Evolutionary conservation across 495 filamentous ascomycete species (phyloP).

Genomic region (Apiosordaria backusii): DNA sequence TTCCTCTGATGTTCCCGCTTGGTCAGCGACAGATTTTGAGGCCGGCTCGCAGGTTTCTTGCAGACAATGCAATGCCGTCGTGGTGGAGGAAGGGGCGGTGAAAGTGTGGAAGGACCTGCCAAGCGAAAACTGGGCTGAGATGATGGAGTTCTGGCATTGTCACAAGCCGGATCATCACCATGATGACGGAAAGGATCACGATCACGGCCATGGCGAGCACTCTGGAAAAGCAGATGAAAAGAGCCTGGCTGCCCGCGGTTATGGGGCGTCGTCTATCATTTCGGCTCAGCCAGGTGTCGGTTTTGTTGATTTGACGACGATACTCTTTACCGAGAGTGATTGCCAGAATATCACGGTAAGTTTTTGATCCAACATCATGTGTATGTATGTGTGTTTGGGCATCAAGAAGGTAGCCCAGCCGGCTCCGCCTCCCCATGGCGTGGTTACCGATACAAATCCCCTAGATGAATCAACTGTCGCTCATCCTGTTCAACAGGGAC

Average conservation of each 20-base stretch:
- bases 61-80: slow-evolving; percentile 49
- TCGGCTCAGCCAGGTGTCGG: slow-evolving; percentile 60
- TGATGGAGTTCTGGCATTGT: slow-evolving; percentile 99
- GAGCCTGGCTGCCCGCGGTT: slow-evolving; percentile 60
- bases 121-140: slow-evolving; percentile 96
- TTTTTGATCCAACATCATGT: slow-evolving; percentile 9
- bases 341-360: slow-evolving; percentile 64
- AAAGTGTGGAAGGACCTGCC: slow-evolving; percentile 89
- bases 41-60: slow-evolving; percentile 58
- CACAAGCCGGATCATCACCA: slow-evolving; percentile 66
- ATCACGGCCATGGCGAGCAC: slow-evolving; percentile 22
- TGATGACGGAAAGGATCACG: slow-evolving; percentile 35
- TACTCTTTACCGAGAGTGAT: slow-evolving; percentile 64
- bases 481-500: slow-evolving; percentile 32
- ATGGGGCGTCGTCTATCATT: slow-evolving; percentile 69
- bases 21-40: slow-evolving; percentile 66
- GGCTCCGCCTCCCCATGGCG: slow-evolving; percentile 52
- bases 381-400: slow-evolving; percentile 45
- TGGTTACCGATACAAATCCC: slow-evolving; percentile 91
- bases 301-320: slow-evolving; percentile 74
- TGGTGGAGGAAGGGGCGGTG: slow-evolving; percentile 45
- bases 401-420: slow-evolving; percentile 84
- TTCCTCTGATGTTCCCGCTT: slow-evolving; percentile 51
- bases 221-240: slow-evolving; percentile 35
- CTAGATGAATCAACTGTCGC: slow-evolving; percentile 54